Conservation (phyloP, 345 rosid genomes). For the Ceriops decandra region DNA sequence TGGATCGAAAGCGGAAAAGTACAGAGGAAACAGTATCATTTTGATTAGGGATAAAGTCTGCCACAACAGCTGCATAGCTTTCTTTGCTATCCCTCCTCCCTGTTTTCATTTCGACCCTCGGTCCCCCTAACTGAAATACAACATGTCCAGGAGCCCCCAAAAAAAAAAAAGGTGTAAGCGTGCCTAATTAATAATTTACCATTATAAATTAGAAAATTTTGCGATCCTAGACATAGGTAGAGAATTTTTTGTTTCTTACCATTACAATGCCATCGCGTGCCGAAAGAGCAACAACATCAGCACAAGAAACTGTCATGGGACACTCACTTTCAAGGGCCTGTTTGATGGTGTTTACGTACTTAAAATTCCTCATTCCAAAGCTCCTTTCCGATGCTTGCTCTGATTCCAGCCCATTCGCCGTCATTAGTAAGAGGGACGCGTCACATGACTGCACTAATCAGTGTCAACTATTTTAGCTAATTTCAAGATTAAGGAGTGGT, state of each 20-base stretch:
- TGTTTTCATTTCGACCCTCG: slow-evolving; percentile 68
- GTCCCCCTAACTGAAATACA: slow-evolving; percentile 59
- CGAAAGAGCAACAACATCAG: slow-evolving; percentile 74
- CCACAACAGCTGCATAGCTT: slow-evolving; percentile 44
- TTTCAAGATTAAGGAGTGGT: slow-evolving; percentile 78
- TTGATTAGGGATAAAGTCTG: slow-evolving; percentile 56
- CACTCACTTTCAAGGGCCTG: slow-evolving; percentile 68
- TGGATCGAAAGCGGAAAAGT: slow-evolving; percentile 51
- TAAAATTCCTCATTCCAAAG: slow-evolving; percentile 87
- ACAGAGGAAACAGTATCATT: slow-evolving; percentile 57
- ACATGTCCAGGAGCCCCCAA: neutral
- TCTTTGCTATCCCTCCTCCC: slow-evolving; percentile 62
- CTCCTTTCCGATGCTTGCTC: slow-evolving; percentile 60
- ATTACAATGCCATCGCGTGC: slow-evolving; percentile 75
- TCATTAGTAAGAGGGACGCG: slow-evolving; percentile 67
- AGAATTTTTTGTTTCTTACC: slow-evolving; percentile 27
- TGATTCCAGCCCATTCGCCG: slow-evolving; percentile 44
- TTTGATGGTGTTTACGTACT: slow-evolving; percentile 66
- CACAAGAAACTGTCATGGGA: slow-evolving; percentile 72
- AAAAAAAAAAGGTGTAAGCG: too few relatives aligned
- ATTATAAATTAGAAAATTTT: neutral
- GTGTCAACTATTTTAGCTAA: slow-evolving; percentile 56
- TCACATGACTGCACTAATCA: slow-evolving; percentile 61
- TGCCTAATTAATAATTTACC: too few relatives aligned
- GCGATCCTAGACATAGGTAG: neutral